phyloP scores from a whole-genome alignment of 108 stramenopile genomes.

The Bacterosira constricta region DNA sequence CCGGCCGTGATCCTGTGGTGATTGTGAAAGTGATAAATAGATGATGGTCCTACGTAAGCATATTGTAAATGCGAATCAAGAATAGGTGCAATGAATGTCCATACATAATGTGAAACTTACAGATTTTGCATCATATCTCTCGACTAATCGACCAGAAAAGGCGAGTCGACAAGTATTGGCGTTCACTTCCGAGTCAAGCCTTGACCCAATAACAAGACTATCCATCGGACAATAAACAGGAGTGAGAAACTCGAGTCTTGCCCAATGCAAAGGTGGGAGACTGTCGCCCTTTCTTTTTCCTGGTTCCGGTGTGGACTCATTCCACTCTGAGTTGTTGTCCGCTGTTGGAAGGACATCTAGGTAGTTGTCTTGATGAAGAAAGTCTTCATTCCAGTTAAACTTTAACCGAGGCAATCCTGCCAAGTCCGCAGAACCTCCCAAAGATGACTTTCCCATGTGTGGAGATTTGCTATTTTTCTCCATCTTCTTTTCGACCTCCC shows the following conservation, averaged over 20 bases:
- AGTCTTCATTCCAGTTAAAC: conserved; percentile 86
- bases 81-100: neutral
- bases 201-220: conserved; percentile 90
- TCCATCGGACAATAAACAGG: conserved; percentile 89
- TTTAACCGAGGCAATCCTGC: conserved; percentile 75
- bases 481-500: conserved; percentile 14
- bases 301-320: conserved; percentile 6
- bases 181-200: conserved; percentile 82
- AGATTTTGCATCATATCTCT: conserved; percentile 51
- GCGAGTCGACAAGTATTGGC: conserved; percentile 88
- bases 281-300: conserved; percentile 10
- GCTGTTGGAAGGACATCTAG: conserved; percentile 56
- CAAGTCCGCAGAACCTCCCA: conserved; percentile 79
- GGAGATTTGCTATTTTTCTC: conserved; percentile 14
- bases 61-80: conserved; percentile 48
- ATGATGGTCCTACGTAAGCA: no score
- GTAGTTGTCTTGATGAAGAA: conserved; percentile 78
- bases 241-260: conserved; percentile 87
- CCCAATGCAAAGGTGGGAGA: conserved; percentile 87
- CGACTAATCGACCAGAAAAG: conserved; percentile 88
- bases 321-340: conserved; percentile 16
- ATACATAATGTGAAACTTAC: conserved; percentile 1
- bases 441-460: conserved; percentile 52
- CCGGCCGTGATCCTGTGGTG: conserved; percentile 46
- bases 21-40: no score